Percentiles rank a stretch among this genome's conserved stretches.
Evolutionary conservation across 2,329 filamentous ascomycete genomes (phyloP).

Genomic region (Fusarium euwallaceae): DNA sequence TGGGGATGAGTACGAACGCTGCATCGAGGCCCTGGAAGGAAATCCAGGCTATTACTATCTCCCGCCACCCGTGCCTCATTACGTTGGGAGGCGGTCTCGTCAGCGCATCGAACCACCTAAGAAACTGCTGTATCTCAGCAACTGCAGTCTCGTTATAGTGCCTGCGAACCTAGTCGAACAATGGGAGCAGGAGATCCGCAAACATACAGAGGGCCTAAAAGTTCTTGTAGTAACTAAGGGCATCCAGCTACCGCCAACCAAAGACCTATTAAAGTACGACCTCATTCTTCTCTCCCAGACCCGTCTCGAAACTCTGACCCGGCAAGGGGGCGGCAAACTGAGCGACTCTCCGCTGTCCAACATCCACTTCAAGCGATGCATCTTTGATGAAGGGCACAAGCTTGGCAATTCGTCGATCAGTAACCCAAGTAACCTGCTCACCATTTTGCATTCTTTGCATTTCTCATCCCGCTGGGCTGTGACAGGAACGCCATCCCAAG

Average conservation of each 20-base stretch:
- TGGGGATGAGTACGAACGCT: slow-evolving; percentile 66
- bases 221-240: slow-evolving; percentile 73
- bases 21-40: slow-evolving; percentile 67
- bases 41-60: slow-evolving; percentile 72
- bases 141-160: slow-evolving; percentile 81
- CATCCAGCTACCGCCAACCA: slow-evolving; percentile 67
- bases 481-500: slow-evolving; percentile 88
- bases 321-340: slow-evolving; percentile 47
- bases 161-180: slow-evolving; percentile 87
- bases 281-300: slow-evolving; percentile 82
- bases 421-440: slow-evolving; percentile 68
- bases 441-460: slow-evolving; percentile 65
- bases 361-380: slow-evolving; percentile 87
- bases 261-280: slow-evolving; percentile 76
- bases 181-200: slow-evolving; percentile 84
- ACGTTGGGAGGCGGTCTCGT: slow-evolving; percentile 36
- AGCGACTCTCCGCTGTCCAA: slow-evolving; percentile 72
- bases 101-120: slow-evolving; percentile 47
- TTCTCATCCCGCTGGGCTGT: slow-evolving; percentile 88
- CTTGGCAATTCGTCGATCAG: slow-evolving; percentile 75
- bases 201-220: slow-evolving; percentile 78
- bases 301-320: slow-evolving; percentile 74
- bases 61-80: slow-evolving; percentile 56
- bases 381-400: slow-evolving; percentile 92
- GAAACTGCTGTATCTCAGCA: slow-evolving; percentile 72